Base-by-base conservation (phyloP, 2,329 filamentous ascomycete genomes). In the Orbilia blumenaviensis region DNA sequence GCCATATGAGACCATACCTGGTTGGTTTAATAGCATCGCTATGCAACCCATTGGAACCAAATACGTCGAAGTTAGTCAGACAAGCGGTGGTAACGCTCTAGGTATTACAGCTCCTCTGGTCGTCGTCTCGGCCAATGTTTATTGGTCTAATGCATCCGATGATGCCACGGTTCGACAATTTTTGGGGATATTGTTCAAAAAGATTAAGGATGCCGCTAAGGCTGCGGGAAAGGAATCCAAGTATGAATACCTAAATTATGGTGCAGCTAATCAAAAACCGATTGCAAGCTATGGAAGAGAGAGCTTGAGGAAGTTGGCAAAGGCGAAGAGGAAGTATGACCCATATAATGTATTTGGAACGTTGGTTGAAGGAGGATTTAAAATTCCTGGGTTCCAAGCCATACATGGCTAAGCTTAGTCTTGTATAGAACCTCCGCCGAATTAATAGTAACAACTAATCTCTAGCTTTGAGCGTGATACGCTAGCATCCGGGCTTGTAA, bases 241-340 rank as follows among this genome's bases (percentile, higher is more conserved):
- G 0, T 85, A 81, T 38, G 75, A 86, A 25, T 86, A 86, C 79
- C 81, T 84, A 54, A 86, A 86, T 79, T 86, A 86, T 60, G 84
- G 84, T 0, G 82, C 82, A 14, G 79, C 80, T 32, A 80, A 81
- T 18, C 84, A 87, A 80, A 80, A 84, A 36, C 83, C 84, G 0
- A 81, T 86, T 21, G 44, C 77, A 0, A 79, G 81, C 8, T 86
- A 86, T 54, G 84, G 85, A 0, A 27, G 74, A 0, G 80, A 82
- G 1, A 86, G 84, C 21, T 77, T 84, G 32, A 79, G 78, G 4
- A 16, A 41, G 1, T 75, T 80, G 6, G 77, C 76, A 36, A 34
- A 52, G 1, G 77, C 75, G 1, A 80, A 79, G 62, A 67, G 67
- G 36, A 78, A 79, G 42, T 80, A 78, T 38, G 81, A 82, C 42